These are phyloP conservation scores for Aspergillus amoenus DNA, from an alignment of 2,329 filamentous ascomycete species.

Conservation along the genomic window DNA sequence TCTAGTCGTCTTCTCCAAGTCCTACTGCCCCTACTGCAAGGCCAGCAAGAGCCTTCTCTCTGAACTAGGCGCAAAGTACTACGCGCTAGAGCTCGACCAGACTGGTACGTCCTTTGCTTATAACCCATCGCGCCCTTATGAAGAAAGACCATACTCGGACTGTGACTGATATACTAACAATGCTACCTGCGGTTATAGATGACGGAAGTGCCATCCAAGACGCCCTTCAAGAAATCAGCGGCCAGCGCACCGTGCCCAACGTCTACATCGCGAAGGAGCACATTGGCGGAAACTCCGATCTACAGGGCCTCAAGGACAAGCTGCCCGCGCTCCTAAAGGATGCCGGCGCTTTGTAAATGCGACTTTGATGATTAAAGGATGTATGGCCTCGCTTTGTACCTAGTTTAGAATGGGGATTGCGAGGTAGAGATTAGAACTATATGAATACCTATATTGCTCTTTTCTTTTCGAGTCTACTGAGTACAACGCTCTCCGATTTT, in stretches of 20 bases:
- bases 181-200: conserved; percentile 48
- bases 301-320: conserved; percentile 66
- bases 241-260: conserved; percentile 90
- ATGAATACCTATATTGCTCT: too few relatives aligned
- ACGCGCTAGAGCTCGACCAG: conserved; percentile 79
- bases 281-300: conserved; percentile 93
- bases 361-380: too few relatives aligned
- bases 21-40: conserved; percentile 90
- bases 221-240: conserved; percentile 75
- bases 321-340: conserved; percentile 64
- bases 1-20: conserved; percentile 88
- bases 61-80: conserved; percentile 69
- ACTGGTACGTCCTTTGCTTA: conserved; percentile 59
- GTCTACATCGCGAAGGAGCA: conserved; percentile 89
- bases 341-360: conserved; percentile 59
- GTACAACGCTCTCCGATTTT: neutral
- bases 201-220: conserved; percentile 82
- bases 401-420: too few relatives aligned
- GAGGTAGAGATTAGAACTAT: too few relatives aligned
- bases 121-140: neutral
- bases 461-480: too few relatives aligned
- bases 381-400: neutral
- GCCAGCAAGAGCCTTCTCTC: conserved; percentile 74
- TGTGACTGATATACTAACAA: neutral
- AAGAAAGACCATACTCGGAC: too few relatives aligned